Percentiles rank a stretch among this genome's conserved stretches.
Conservation (phyloP, 2,329 filamentous ascomycete genomes). For the Aspergillus tubingensis region DNA sequence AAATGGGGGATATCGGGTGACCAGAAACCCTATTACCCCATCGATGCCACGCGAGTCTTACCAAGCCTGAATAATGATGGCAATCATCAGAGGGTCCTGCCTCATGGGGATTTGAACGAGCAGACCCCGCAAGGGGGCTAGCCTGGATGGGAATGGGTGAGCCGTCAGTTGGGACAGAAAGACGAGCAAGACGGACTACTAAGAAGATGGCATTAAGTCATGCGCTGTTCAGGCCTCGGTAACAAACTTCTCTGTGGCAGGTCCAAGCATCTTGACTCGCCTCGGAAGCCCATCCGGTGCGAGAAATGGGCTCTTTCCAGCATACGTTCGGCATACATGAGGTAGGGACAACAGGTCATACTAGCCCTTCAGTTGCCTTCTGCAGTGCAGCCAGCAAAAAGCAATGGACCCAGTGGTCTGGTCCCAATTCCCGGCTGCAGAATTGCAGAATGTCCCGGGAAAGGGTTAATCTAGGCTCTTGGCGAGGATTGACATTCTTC, state of each 20-base stretch:
- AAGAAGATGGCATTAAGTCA: not conserved
- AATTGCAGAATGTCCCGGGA: not conserved
- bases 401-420: not conserved
- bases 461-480: not conserved
- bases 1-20: not conserved
- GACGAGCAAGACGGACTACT: not conserved
- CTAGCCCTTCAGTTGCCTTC: not conserved
- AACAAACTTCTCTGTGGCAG: not conserved
- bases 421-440: not conserved
- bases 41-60: no score
- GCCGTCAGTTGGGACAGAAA: not conserved
- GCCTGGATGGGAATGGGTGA: not conserved
- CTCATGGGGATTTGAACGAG: not conserved
- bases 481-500: not conserved
- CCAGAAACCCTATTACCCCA: no score
- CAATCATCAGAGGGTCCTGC: not conserved
- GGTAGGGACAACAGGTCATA: not conserved
- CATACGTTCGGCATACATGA: not conserved
- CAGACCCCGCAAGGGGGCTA: not conserved
- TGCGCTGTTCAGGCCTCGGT: not conserved
- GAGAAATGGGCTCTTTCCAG: not conserved
- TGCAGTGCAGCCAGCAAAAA: not conserved
- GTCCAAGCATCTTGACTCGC: not conserved
- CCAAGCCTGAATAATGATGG: no score
- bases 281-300: not conserved